Base-by-base conservation (phyloP, 2,329 filamentous ascomycete species). In the Aspergillus sp. region DNA sequence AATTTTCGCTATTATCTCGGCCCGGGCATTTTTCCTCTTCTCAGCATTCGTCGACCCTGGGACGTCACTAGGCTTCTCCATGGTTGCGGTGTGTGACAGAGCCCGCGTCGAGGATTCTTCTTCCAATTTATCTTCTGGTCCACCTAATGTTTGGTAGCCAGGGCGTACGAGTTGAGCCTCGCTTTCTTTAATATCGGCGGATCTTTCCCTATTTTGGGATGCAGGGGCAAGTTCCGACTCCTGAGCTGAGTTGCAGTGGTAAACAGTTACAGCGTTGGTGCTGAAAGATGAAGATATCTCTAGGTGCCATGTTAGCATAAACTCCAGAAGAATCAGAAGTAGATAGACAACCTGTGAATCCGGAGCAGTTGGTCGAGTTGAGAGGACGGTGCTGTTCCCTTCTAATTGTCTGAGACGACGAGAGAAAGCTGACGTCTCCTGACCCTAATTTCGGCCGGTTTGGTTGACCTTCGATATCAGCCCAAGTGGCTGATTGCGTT, bases 21-120 rank as follows among this genome's bases (percentile, higher is more conserved):
- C 53, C 37, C 55, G 48, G 8, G 48, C 40, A 32, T 52, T 57
- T 29, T 33, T 43, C 29, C 60, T 40, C 30, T 52, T 58, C 34
- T 60, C 57, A 12, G 44, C 39, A 4, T 48, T 48, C 4, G 49
- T 55, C 3, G 49, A 44, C 5, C 49, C 55, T 26, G 49, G 42
- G 25, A 50, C 37, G 29, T 56, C 43, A 30, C 44, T 44, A 26
- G 46, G 51, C 35, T 47, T 51, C 19, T 49, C 45, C 39, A 51
- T 41, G 13, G 39, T 39, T 5, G 49, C 44, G 8, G 47, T 36
- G 8, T 41, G 27, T 12, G 51, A 45, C 14, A 32, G 30, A 14
- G 20, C 30, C 11, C 41, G 41, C 15, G 40, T 42, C 25, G 20
- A 29, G n/a, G 15, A 35, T 28, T 37, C 36, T 6, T 29, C 37